Conservation (phyloP, 768 basidiomycete species). For the Rickenella mellea region DNA sequence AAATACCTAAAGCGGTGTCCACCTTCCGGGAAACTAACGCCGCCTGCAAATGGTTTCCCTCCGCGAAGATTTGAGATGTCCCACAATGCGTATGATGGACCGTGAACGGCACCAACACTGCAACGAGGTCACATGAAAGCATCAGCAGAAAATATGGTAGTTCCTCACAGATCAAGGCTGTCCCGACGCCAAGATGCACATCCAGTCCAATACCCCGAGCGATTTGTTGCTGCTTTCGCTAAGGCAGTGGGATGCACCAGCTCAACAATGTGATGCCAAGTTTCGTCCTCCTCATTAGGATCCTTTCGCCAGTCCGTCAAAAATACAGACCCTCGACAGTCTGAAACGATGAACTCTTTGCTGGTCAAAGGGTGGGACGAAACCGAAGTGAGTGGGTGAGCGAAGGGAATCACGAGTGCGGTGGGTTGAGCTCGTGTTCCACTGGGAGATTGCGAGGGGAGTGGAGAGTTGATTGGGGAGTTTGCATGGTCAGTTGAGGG, state of each 20-base stretch:
- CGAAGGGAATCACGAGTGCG: conserved; percentile 65
- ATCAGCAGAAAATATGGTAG: neutral
- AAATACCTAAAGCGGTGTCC: conserved; percentile 57
- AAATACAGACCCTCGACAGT: conserved; percentile 64
- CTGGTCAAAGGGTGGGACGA: conserved; percentile 60
- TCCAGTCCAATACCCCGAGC: conserved; percentile 37
- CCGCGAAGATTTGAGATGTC: conserved; percentile 63
- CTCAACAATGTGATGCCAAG: conserved; percentile 60
- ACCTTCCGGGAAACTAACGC: conserved; percentile 57
- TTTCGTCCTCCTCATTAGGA: conserved; percentile 31
- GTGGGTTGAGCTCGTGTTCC: conserved; percentile 56
- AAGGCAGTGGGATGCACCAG: conserved; percentile 63
- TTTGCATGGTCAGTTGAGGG: conserved; percentile 22
- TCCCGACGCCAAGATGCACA: conserved; percentile 65
- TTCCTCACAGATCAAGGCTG: conserved; percentile 56
- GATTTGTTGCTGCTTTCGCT: conserved; percentile 39
- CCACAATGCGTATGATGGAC: conserved; percentile 68
- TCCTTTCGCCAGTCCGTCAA: conserved; percentile 80
- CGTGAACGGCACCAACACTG: conserved; percentile 71
- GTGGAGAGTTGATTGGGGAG: conserved; percentile 23
- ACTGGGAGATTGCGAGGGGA: conserved; percentile 19
- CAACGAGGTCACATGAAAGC: conserved; percentile 1
- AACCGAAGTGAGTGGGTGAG: conserved; percentile 62
- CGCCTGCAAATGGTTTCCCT: conserved; percentile 59
- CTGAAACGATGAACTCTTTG: conserved; percentile 75